A percentile compares a stretch with the other conserved stretches of the same genome.
phyloP scores from a whole-genome alignment of 768 basidiomycete species.

The Naganishia vishniacii region DNA sequence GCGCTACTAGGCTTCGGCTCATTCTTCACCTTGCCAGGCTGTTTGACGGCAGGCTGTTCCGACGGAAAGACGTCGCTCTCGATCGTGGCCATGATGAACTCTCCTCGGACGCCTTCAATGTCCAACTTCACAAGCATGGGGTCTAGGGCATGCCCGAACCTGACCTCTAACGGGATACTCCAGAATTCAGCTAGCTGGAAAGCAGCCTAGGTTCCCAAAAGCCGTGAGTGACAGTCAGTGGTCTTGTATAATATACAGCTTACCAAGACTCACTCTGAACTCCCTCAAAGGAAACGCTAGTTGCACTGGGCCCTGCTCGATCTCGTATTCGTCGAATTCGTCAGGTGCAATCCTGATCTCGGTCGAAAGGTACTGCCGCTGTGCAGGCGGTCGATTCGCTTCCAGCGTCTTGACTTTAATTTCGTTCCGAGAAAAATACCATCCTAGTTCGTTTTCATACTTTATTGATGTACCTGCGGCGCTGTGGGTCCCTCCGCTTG shows the following conservation, averaged over 20 bases:
- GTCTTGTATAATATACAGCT: too few species aligned
- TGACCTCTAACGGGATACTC: conserved; percentile 35
- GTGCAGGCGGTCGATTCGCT: conserved; percentile 29
- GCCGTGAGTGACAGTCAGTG: too few species aligned
- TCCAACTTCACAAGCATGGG: conserved; percentile 40
- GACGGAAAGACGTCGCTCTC: conserved; percentile 38
- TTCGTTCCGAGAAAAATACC: conserved; percentile 42
- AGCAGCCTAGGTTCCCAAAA: conserved; percentile 38
- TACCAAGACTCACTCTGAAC: conserved; percentile 46
- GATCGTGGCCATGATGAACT: conserved; percentile 45
- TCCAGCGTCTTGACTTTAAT: conserved; percentile 45
- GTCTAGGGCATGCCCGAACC: conserved; percentile 42
- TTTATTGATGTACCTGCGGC: conserved; percentile 13
- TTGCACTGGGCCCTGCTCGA: conserved; percentile 34
- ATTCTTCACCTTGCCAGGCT: background rate
- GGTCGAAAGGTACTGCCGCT: conserved; percentile 32
- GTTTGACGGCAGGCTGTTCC: background rate
- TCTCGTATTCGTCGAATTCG: conserved; percentile 44
- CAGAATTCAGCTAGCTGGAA: conserved; percentile 42
- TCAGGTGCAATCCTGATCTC: conserved; percentile 40
- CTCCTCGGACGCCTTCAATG: conserved; percentile 26
- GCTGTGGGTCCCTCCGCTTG: conserved; percentile 2
- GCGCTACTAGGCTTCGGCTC: background rate
- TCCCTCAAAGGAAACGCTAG: conserved; percentile 47
- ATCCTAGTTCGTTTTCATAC: conserved; percentile 41